Percentiles rank a stretch among this genome's conserved stretches.
Conservation (phyloP, 805 yeast genomes). For the Saccharomycopsis sp. region DNA sequence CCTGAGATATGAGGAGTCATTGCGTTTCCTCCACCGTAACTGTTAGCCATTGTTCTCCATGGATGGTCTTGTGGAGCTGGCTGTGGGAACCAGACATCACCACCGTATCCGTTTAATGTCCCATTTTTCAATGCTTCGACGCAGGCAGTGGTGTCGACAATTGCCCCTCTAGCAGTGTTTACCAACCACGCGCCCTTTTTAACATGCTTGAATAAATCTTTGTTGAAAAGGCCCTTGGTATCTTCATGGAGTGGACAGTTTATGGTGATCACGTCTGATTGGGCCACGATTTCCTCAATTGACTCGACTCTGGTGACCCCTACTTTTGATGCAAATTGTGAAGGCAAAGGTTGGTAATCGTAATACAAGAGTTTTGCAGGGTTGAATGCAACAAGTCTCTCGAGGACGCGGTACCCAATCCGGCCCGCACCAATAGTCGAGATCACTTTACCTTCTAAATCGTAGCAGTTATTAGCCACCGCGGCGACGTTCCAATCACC, state of each 20-base stretch:
- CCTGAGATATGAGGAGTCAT: conserved; percentile 83
- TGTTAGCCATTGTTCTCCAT: conserved; percentile 65
- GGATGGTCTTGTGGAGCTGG: conserved; percentile 76
- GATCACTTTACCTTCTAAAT: conserved; percentile 66
- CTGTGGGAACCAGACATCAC: conserved; percentile 83
- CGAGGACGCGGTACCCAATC: conserved; percentile 70
- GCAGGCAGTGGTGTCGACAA: conserved; percentile 63
- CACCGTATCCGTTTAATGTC: conserved; percentile 72
- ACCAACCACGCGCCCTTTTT: conserved; percentile 69
- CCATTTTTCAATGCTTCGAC: conserved; percentile 68
- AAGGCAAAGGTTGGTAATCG: conserved; percentile 65
- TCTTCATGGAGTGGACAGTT: conserved; percentile 73
- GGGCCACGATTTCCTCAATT: conserved; percentile 57
- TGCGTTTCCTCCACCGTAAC: conserved; percentile 70
- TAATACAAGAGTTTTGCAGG: conserved; percentile 68
- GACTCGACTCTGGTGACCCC: conserved; percentile 53
- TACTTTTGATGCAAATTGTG: conserved; percentile 49
- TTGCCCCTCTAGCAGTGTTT: conserved; percentile 80
- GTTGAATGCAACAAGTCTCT: conserved; percentile 64
- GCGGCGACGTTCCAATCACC: conserved; percentile 76
- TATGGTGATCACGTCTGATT: conserved; percentile 68
- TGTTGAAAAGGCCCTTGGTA: conserved; percentile 61
- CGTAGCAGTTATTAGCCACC: conserved; percentile 66
- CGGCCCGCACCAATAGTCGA: conserved; percentile 83
- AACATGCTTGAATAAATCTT: conserved; percentile 57